These are phyloP conservation scores for Zopfia rhizophila DNA, from an alignment of 2,329 filamentous ascomycete species.

Conservation along the genomic window DNA sequence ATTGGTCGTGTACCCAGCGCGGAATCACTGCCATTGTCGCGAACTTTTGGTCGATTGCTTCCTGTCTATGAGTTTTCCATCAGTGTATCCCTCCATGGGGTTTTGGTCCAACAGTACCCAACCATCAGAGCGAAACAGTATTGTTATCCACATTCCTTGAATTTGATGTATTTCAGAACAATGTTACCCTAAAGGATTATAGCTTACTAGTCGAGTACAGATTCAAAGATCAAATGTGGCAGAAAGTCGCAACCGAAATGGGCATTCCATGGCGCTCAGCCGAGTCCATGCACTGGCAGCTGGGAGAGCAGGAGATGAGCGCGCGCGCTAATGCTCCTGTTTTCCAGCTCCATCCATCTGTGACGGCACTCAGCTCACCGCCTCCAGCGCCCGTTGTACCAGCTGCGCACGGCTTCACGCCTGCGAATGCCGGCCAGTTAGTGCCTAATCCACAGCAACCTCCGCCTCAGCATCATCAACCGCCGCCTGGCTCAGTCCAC, in stretches of 20 bases:
- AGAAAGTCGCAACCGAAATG: slow-evolving; percentile 94
- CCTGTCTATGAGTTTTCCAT: too few species aligned
- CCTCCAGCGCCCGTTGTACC: slow-evolving; percentile 37
- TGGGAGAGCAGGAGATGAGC: slow-evolving; percentile 94
- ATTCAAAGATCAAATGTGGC: slow-evolving; percentile 98
- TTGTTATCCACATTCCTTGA: too few species aligned
- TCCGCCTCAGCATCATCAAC: slow-evolving; percentile 38
- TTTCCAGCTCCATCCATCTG: slow-evolving; percentile 67
- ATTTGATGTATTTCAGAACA: too few species aligned
- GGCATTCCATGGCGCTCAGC: slow-evolving; percentile 93
- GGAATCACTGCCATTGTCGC: slow-evolving; percentile 1
- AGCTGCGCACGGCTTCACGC: slow-evolving; percentile 46
- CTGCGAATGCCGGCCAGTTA: slow-evolving; percentile 52
- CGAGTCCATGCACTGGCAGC: slow-evolving; percentile 98
- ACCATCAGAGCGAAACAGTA: too few species aligned
- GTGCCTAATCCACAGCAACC: slow-evolving; percentile 38
- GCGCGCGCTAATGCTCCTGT: slow-evolving; percentile 88
- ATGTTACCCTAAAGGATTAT: slow-evolving; percentile 8
- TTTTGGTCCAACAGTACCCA: too few species aligned
- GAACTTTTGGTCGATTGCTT: slow-evolving; percentile 19
- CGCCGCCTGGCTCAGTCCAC: slow-evolving; percentile 37
- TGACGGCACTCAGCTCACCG: slow-evolving; percentile 45
- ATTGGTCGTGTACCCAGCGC: slow-evolving; percentile 4
- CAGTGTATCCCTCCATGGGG: too few species aligned
- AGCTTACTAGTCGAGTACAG: slow-evolving; percentile 61